Evolutionary conservation across 108 stramenopile species (phyloP).

Genomic region (Parmales sp.): DNA sequence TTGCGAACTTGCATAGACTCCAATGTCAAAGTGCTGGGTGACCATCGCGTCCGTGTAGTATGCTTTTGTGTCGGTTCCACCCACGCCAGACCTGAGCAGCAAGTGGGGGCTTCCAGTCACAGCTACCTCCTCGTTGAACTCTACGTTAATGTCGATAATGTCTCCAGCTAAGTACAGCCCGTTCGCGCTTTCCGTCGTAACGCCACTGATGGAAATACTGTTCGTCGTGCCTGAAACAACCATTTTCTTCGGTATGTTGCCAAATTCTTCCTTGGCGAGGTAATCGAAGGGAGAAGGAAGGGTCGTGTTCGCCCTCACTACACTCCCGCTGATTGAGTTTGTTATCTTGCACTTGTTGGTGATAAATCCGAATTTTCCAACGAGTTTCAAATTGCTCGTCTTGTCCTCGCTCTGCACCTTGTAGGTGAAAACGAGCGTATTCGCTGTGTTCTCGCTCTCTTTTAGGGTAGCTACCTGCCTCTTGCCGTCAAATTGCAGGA

Average conservation of each 20-base stretch:
- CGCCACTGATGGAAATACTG: background rate
- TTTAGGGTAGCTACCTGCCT: too few species aligned
- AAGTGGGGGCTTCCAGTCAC: background rate
- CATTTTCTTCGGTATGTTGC: background rate
- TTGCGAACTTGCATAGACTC: background rate
- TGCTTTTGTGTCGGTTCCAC: background rate
- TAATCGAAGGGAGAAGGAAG: background rate
- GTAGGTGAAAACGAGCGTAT: background rate
- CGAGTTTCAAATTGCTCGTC: background rate
- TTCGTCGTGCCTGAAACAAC: background rate
- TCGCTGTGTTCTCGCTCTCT: background rate
- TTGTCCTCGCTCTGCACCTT: background rate
- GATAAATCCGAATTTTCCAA: background rate
- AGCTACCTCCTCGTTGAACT: constrained; percentile 1
- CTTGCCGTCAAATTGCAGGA: too few species aligned
- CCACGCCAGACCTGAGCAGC: background rate
- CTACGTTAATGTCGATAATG: constrained; percentile 6
- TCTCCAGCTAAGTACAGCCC: background rate
- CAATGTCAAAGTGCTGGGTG: background rate
- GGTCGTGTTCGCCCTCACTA: constrained; percentile 10
- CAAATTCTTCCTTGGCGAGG: background rate
- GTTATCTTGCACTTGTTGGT: background rate
- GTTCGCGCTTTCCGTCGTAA: background rate
- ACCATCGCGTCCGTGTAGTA: background rate
- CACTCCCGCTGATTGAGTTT: background rate